Conservation (phyloP, 2,329 filamentous ascomycete genomes). For the Colletotrichum sp. region DNA sequence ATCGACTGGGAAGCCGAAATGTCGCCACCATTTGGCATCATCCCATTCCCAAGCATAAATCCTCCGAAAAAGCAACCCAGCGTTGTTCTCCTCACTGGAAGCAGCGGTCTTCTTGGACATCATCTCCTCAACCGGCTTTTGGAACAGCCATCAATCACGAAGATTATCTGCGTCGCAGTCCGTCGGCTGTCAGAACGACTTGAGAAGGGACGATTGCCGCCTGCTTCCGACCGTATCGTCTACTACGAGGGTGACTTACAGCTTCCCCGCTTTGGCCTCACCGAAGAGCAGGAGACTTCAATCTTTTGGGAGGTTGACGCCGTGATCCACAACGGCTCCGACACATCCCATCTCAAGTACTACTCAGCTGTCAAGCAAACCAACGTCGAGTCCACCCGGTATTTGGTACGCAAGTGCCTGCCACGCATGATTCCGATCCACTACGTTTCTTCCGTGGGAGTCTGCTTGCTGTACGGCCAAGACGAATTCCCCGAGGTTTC, state of each 20-base stretch:
- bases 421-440: constrained; percentile 36
- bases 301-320: constrained; percentile 33
- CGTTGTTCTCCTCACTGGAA: not conserved
- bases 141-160: not conserved
- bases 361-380: constrained; percentile 30
- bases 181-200: not conserved
- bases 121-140: not conserved
- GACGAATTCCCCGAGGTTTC: constrained; percentile 11
- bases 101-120: not conserved
- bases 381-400: constrained; percentile 35
- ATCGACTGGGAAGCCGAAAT: constrained; percentile 20
- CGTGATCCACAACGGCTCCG: constrained; percentile 51
- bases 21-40: not conserved
- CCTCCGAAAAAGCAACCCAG: not conserved
- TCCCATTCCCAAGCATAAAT: not conserved
- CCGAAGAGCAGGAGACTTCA: constrained; percentile 5
- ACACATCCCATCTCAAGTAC: constrained; percentile 30
- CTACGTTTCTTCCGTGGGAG: constrained; percentile 37
- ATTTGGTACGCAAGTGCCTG: constrained; percentile 27
- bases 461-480: constrained; percentile 10
- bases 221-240: not conserved
- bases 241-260: constrained; percentile 40
- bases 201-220: not conserved
- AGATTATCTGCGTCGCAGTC: not conserved
- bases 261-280: constrained; percentile 41